Percentiles rank a stretch among this genome's conserved stretches.
phyloP scores from a whole-genome alignment of 148 eudicot species.

The Chenopodium suecicum region DNA sequence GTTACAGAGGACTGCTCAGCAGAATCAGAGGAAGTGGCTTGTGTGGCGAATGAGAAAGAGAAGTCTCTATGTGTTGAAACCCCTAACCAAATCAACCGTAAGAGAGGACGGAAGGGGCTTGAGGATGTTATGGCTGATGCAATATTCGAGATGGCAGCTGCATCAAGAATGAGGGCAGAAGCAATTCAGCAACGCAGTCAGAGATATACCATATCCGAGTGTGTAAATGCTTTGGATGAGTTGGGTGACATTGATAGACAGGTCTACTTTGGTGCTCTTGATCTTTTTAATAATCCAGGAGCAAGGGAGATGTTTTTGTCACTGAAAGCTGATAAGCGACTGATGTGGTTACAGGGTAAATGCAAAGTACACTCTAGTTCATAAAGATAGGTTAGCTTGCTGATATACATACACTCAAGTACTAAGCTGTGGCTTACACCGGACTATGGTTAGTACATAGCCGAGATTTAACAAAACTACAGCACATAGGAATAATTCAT shows the following conservation, averaged over 20 bases:
- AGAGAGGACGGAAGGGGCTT: conserved; percentile 65
- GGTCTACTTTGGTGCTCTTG: conserved; percentile 61
- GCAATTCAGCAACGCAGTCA: conserved; percentile 44
- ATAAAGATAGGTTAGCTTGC: conserved; percentile 6
- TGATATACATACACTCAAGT: conserved; percentile 9
- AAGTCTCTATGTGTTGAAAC: conserved; percentile 21
- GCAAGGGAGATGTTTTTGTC: conserved; percentile 66
- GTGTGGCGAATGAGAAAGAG: conserved; percentile 28
- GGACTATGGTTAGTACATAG: neutral
- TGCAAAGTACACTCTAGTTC: conserved; percentile 29
- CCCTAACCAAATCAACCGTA: conserved; percentile 24
- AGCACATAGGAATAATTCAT: neutral
- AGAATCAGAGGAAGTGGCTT: conserved; percentile 50
- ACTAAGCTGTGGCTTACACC: conserved; percentile 7
- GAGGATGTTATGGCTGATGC: conserved; percentile 57
- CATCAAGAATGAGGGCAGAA: conserved; percentile 63
- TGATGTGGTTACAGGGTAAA: conserved; percentile 61
- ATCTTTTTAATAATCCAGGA: conserved; percentile 47
- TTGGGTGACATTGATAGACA: conserved; percentile 43
- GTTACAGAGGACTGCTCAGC: conserved; percentile 43
- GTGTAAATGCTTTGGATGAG: conserved; percentile 57
- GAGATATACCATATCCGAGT: conserved; percentile 50
- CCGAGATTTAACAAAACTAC: neutral
- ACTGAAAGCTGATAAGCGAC: conserved; percentile 56
- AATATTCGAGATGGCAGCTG: conserved; percentile 67